A percentile compares a stretch with the other conserved stretches of the same genome.
phyloP scores from a whole-genome alignment of 1,284 basidiomycete genomes.

The Calocybe gambosa region DNA sequence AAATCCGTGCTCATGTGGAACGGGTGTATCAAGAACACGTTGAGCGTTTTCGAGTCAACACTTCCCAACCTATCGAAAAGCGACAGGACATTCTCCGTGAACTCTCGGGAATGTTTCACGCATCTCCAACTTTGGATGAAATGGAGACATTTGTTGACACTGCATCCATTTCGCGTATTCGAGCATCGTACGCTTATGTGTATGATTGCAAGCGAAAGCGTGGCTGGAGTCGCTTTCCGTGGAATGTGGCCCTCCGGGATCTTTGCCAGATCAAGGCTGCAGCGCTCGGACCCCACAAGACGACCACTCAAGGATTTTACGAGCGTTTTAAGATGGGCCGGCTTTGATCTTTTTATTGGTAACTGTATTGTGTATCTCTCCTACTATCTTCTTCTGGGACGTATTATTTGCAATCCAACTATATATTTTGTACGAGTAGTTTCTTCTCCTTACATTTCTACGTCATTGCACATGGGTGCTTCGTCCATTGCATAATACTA shows the following conservation, averaged over 20 bases:
- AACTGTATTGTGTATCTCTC: too few relatives aligned
- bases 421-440: too few relatives aligned
- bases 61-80: slow-evolving; percentile 8
- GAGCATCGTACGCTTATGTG: slow-evolving; percentile 23
- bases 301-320: slow-evolving; percentile 19
- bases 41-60: slow-evolving; percentile 3
- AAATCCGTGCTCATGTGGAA: slow-evolving; percentile 22
- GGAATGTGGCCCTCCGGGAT: slow-evolving; percentile 23
- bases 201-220: slow-evolving; percentile 17
- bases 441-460: too few relatives aligned
- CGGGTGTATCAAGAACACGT: slow-evolving; percentile 16
- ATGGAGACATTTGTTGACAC: slow-evolving; percentile 19
- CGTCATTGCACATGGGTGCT: too few relatives aligned
- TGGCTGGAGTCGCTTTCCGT: slow-evolving; percentile 24
- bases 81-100: slow-evolving; percentile 26
- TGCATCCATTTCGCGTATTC: slow-evolving; percentile 18
- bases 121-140: slow-evolving; percentile 16
- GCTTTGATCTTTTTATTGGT: too few relatives aligned
- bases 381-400: too few relatives aligned
- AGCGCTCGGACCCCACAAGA: slow-evolving; percentile 20
- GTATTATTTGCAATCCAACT: too few relatives aligned
- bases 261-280: slow-evolving; percentile 23
- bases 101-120: slow-evolving; percentile 20
- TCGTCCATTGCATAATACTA: too few relatives aligned
- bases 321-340: slow-evolving; percentile 19